Evolutionary conservation across 805 yeast species (phyloP).

Genomic region (Millerozyma acaciae): DNA sequence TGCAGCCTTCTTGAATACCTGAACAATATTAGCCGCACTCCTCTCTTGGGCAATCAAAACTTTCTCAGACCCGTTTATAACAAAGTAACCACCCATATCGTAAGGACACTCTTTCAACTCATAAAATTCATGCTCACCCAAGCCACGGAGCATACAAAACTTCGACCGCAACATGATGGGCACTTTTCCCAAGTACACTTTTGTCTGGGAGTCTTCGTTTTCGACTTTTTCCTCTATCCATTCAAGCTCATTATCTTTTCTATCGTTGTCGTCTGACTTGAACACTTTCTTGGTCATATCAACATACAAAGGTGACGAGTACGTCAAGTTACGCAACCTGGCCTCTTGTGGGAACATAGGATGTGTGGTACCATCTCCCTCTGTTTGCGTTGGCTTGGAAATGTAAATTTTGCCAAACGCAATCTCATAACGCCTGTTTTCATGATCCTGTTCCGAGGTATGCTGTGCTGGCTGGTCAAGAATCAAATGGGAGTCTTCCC

Average conservation of each 20-base stretch:
- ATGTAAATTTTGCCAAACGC: constrained; percentile 96
- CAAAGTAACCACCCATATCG: constrained; percentile 99
- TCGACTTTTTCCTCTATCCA: constrained; percentile 50
- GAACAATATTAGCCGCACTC: constrained; percentile 97
- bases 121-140: constrained; percentile 89
- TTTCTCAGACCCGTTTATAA: constrained; percentile 97
- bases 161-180: constrained; percentile 97
- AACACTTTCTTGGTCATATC: constrained; percentile 91
- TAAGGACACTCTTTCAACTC: constrained; percentile 97
- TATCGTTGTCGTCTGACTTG: constrained; percentile 70
- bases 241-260: constrained; percentile 40
- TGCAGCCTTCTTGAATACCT: constrained; percentile 95
- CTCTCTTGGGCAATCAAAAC: constrained; percentile 98
- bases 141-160: constrained; percentile 87
- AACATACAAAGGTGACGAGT: constrained; percentile 92
- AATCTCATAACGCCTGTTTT: constrained; percentile 90
- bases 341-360: constrained; percentile 99
- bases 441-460: constrained; percentile 82
- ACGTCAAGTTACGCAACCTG: constrained; percentile 89
- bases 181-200: constrained; percentile 91
- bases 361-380: constrained; percentile 99
- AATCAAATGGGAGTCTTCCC: constrained; percentile 91
- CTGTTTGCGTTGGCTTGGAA: constrained; percentile 97
- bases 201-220: constrained; percentile 58
- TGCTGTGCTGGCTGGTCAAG: constrained; percentile 99